Conservation (phyloP, 306 rosid species). For the Mucuna pruriens region DNA sequence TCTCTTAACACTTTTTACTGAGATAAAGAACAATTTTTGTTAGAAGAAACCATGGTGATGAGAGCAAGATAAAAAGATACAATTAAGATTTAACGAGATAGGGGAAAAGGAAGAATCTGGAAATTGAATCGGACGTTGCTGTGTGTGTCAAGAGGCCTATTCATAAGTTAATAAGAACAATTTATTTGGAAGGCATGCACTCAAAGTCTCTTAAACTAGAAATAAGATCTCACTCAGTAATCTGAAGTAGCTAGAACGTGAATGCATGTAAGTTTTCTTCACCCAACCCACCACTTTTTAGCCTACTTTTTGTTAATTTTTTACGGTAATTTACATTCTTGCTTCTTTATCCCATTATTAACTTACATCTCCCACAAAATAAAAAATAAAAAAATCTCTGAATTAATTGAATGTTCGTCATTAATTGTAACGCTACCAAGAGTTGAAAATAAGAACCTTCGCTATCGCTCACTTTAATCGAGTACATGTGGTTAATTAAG, state of each 20-base stretch:
- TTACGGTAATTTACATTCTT: not conserved
- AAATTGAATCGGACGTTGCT: no score
- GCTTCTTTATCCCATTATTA: not conserved
- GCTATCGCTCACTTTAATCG: not conserved
- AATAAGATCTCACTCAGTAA: not conserved
- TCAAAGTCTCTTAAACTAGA: not conserved
- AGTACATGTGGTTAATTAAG: not conserved
- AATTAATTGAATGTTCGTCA: not conserved
- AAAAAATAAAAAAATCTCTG: no score
- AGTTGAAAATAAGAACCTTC: conserved; percentile 9
- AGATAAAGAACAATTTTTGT: no score
- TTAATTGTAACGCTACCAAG: not conserved
- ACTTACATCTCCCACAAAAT: no score
- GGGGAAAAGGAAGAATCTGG: no score
- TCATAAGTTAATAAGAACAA: no score
- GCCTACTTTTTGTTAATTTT: not conserved
- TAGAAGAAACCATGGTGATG: no score
- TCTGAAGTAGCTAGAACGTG: not conserved
- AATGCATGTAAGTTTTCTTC: not conserved
- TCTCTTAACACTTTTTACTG: no score
- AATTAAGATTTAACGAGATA: no score
- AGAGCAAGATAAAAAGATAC: no score
- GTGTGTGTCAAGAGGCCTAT: no score
- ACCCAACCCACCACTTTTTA: not conserved
- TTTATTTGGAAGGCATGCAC: not conserved